Evolutionary conservation across 306 rosid genomes (phyloP), one percentile per base, ranked within the genome.

Genomic region (Quillaja saponaria): DNA sequence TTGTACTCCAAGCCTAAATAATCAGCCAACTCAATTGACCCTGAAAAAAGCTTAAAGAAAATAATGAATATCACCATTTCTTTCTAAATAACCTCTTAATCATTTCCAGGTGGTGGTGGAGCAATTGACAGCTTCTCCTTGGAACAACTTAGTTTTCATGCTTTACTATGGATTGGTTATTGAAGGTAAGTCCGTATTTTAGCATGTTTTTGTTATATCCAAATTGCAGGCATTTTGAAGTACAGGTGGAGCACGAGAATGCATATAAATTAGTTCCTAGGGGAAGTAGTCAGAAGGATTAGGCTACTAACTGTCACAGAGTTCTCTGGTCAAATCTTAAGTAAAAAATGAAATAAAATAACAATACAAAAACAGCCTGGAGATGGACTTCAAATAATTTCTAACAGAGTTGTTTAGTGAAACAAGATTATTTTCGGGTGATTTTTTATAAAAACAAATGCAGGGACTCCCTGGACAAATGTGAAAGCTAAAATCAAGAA

Each of bases 141-240:
- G 71, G 96, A 92, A 84, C 85, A 90, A 92, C 73, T 80, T 92
- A 28, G 42, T 87, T 61, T 92, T 92, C 87, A 14, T 92, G 96
- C 37, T 84, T 66, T 92, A 88, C 80, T 89, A 84, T 16, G 99
- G 99, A 19, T 59, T 78, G 69, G 63, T 76, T 60, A 66, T 92
- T 58, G 99, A 92, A 77, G 90, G 99, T 92, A 68, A 72, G 92
- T 71, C 66, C 60, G 33, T 47, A 49, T 73, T 56, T 40, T 51
- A 72, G 67, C 61, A 46, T 44, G 19, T 37, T 47, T 61, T 38
- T 31, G 6, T 65, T 16, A 17, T 45, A 38, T 68, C 65, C 56
- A 46, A 59, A 49, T 42, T 64, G 41, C 58, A 37, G 72, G 20
- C 55, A 35, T 68, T 33, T 64, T 57, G 53, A 67, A 46, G 50